Evolutionary conservation across 371 early-diverging fungal genomes (phyloP).

Genomic region (Gilbertella persicaria): DNA sequence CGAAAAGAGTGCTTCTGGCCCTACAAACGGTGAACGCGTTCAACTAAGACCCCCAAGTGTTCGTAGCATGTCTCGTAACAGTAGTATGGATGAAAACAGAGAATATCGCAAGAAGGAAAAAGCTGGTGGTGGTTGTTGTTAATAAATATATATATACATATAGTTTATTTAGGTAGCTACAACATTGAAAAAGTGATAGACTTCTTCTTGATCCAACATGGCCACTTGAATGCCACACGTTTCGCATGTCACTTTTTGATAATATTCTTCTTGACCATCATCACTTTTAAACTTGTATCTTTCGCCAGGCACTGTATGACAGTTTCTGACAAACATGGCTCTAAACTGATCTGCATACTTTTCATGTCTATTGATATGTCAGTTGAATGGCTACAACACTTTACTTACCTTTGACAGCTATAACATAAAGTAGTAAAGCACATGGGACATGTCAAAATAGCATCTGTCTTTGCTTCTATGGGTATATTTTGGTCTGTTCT

Average conservation of each 20-base stretch:
- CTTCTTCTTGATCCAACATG: conserved; percentile 67
- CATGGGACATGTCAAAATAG: conserved; percentile 68
- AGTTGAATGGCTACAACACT: neutral
- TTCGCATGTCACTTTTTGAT: conserved; percentile 61
- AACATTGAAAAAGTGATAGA: conserved; percentile 73
- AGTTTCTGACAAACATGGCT: conserved; percentile 74
- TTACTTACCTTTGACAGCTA: conserved; percentile 64
- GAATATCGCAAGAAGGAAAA: conserved; percentile 28
- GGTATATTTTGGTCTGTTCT: conserved; percentile 23
- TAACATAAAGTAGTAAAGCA: conserved; percentile 66
- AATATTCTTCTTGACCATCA: conserved; percentile 37
- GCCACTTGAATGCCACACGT: conserved; percentile 68
- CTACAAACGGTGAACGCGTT: conserved; percentile 44
- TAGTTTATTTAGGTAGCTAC: conserved; percentile 37
- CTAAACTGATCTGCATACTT: conserved; percentile 64
- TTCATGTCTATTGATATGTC: conserved; percentile 50
- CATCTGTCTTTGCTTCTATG: conserved; percentile 53
- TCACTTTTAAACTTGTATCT: conserved; percentile 30
- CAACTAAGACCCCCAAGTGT: conserved; percentile 52
- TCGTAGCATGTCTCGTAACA: conserved; percentile 26
- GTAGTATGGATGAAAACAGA: conserved; percentile 20
- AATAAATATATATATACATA: no score
- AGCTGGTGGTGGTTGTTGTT: conserved; percentile 25
- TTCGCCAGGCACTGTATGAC: conserved; percentile 45
- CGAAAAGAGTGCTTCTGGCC: conserved; percentile 18